Evolutionary conservation across 805 yeast species (phyloP), one percentile per base, ranked within the genome.

Genomic region (Groenewaldozyma tartarivorans): DNA sequence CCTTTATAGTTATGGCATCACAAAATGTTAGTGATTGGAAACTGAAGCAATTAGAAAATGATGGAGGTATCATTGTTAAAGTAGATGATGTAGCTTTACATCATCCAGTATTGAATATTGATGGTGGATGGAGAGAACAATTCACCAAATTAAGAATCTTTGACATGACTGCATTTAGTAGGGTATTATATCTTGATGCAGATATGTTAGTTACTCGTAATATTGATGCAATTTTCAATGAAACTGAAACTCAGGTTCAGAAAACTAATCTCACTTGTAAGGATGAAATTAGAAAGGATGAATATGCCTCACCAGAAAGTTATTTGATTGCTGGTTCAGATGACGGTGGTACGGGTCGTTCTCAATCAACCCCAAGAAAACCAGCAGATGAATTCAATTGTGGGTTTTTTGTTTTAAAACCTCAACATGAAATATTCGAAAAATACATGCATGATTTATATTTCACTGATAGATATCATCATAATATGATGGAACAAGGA

Each of bases 251-350:
- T 9, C 29, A 24, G 29, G 29, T 24, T 9, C 7, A 9, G 29
- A 24, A 7, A 13, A 24, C 29, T 24, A 31, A 13, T 19, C n/a
- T 30, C 5, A 13, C 16, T 29, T 15, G 18, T 7, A 6, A 37
- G 18, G 47, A 43, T 32, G 46, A 42, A 21, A n/a, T n/a, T 40
- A 16, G 18, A 6, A 6, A 37, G 18, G 47, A 43, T 32, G 46
- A 42, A 21, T 38, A 19, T 4, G 44, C 38, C 5, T 9, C 29
- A 7, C 46, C 46, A n/a, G 30, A 11, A 11, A 19, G 19, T 16
- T 43, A 43, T 38, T 15, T 43, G 13, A 7, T 43, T 21, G 47
- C 43, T 4, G 47, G 47, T 4, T 30, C 38, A 9, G 47, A 43
- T 19, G 47, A 43, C 17, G 29, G 29, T 24, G 11, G 11, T 24